These are phyloP conservation scores for Hirschfeldia incana DNA, from an alignment of 345 rosid species.

Conservation along the genomic window DNA sequence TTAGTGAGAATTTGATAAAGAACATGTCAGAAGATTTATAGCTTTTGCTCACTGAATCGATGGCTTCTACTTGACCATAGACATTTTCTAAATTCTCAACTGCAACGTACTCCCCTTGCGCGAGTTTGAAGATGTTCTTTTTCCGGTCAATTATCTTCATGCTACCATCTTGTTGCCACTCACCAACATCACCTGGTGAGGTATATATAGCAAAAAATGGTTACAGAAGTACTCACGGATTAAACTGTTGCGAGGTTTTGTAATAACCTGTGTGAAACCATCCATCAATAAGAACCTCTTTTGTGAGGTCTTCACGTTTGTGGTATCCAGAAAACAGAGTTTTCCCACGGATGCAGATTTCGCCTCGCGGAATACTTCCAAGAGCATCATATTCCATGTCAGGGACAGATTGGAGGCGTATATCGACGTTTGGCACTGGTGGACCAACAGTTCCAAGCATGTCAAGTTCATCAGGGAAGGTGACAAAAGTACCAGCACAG, in stretches of 20 bases:
- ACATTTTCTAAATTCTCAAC: conserved; percentile 86
- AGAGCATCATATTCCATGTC: conserved; percentile 88
- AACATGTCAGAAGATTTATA: background rate
- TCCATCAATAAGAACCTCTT: conserved; percentile 76
- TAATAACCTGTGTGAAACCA: conserved; percentile 68
- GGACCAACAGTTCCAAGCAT: conserved; percentile 95
- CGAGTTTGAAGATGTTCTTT: conserved; percentile 87
- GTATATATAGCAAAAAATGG: too few relatives aligned
- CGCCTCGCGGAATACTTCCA: conserved; percentile 71
- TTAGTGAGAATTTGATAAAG: background rate
- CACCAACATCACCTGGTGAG: conserved; percentile 68
- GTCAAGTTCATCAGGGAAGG: conserved; percentile 65
- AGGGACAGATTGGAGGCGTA: conserved; percentile 78
- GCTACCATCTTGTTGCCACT: conserved; percentile 93
- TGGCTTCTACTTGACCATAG: conserved; percentile 51
- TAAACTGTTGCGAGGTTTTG: too few relatives aligned
- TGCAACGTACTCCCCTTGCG: conserved; percentile 95
- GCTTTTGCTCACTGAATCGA: conserved; percentile 58
- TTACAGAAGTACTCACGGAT: too few relatives aligned
- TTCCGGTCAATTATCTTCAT: conserved; percentile 81
- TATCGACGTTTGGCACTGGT: conserved; percentile 87
- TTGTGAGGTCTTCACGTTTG: conserved; percentile 84
- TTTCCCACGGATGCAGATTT: conserved; percentile 70
- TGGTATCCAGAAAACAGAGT: conserved; percentile 71
- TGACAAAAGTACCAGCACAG: conserved; percentile 83